Conservation (phyloP, 176 grass and related monocot species). For the Bolboschoenus planiculmis region DNA sequence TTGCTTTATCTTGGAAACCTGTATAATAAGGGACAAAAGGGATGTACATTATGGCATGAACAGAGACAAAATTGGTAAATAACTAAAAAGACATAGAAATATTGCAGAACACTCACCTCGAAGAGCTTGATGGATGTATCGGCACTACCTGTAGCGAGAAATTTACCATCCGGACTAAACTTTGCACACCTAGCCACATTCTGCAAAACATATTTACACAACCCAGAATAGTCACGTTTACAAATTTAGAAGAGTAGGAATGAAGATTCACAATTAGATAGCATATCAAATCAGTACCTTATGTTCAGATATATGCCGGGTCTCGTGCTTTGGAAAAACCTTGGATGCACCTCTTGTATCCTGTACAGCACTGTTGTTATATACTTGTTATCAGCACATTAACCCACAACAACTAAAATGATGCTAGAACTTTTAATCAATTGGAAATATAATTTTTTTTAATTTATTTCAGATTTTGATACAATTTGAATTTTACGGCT, state of each 20-base stretch:
- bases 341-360: conserved; percentile 70
- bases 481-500: background rate
- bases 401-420: background rate
- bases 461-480: background rate
- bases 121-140: conserved; percentile 93
- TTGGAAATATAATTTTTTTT: background rate
- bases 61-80: background rate
- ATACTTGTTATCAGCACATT: conserved; percentile 6
- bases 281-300: conserved; percentile 46
- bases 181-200: conserved; percentile 70
- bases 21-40: conserved; percentile 12
- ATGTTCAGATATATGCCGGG: conserved; percentile 75
- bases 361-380: conserved; percentile 31
- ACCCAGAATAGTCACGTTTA: conserved; percentile 10
- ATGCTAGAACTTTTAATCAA: background rate
- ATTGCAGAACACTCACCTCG: conserved; percentile 42
- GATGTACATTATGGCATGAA: background rate
- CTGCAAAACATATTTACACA: conserved; percentile 38
- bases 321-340: conserved; percentile 81
- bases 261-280: background rate
- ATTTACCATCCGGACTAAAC: conserved; percentile 80
- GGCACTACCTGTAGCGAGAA: conserved; percentile 86
- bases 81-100: background rate
- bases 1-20: conserved; percentile 93
- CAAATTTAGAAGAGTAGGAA: background rate